Conservation (phyloP, 148 eudicot species). For the Drosera capensis region DNA sequence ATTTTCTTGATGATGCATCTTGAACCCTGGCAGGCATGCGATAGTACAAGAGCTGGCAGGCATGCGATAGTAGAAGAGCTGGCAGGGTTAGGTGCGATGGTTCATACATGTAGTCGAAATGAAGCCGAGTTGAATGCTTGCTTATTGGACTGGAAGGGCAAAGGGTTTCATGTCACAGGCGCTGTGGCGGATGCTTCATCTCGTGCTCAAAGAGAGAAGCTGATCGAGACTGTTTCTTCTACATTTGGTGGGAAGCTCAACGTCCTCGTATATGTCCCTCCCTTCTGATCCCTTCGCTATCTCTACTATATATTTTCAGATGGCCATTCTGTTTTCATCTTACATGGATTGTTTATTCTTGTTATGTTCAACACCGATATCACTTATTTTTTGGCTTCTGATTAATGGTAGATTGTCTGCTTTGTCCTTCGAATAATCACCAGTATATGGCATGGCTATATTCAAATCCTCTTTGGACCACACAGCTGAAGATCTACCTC, state of each 20-base stretch:
- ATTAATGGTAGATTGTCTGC: no score
- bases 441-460: slow-evolving; percentile 15
- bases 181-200: slow-evolving; percentile 20
- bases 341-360: no score
- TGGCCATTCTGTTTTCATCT: no score
- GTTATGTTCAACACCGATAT: no score
- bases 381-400: no score
- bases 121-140: slow-evolving; percentile 20
- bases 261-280: slow-evolving; percentile 17
- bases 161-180: slow-evolving; percentile 24
- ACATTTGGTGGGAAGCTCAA: slow-evolving; percentile 25
- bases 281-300: neutral
- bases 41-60: slow-evolving; percentile 20
- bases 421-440: no score
- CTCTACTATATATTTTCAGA: no score
- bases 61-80: slow-evolving; percentile 28
- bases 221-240: slow-evolving; percentile 19
- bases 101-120: slow-evolving; percentile 26
- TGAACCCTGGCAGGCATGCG: slow-evolving; percentile 21
- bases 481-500: slow-evolving; percentile 19
- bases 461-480: slow-evolving; percentile 15
- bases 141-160: slow-evolving; percentile 10
- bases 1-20: no score
- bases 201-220: slow-evolving; percentile 14
- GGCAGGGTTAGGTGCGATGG: slow-evolving; percentile 18